Percentiles rank a stretch among this genome's conserved stretches.
Evolutionary conservation across 2,329 filamentous ascomycete genomes (phyloP).

Genomic region (Botrytis fabae): DNA sequence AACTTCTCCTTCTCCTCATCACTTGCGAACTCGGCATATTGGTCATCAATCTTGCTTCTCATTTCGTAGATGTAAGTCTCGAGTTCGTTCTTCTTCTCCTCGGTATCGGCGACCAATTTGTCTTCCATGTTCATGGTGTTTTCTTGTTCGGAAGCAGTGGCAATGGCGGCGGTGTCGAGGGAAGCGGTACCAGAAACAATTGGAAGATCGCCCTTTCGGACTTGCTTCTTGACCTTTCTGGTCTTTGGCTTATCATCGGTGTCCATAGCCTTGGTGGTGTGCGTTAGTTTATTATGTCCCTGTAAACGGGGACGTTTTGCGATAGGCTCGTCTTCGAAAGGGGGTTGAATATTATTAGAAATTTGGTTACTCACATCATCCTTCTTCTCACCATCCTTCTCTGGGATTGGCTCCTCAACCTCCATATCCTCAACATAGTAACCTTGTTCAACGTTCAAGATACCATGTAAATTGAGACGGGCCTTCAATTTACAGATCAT

Average conservation of each 20-base stretch:
- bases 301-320: conserved; percentile 33
- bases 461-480: conserved; percentile 91
- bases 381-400: conserved; percentile 56
- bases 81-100: conserved; percentile 99
- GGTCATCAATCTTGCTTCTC: conserved; percentile 90
- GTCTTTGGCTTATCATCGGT: conserved; percentile 79
- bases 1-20: conserved; percentile 92
- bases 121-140: conserved; percentile 93
- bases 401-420: conserved; percentile 88
- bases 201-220: conserved; percentile 93
- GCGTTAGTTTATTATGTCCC: conserved; percentile 36
- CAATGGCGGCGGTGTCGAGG: conserved; percentile 68
- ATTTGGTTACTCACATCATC: conserved; percentile 60
- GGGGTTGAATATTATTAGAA: conserved; percentile 26
- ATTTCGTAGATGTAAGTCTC: conserved; percentile 97
- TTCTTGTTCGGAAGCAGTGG: conserved; percentile 76
- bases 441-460: conserved; percentile 93
- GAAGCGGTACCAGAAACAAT: conserved; percentile 81
- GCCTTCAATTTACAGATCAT: conserved; percentile 99
- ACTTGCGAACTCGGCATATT: conserved; percentile 83
- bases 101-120: conserved; percentile 96
- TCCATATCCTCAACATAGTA: conserved; percentile 99
- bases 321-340: conserved; percentile 32
- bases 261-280: conserved; percentile 65
- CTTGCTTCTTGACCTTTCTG: conserved; percentile 98